phyloP scores from a whole-genome alignment of 441 rosid genomes.

The Mallotus japonicus region DNA sequence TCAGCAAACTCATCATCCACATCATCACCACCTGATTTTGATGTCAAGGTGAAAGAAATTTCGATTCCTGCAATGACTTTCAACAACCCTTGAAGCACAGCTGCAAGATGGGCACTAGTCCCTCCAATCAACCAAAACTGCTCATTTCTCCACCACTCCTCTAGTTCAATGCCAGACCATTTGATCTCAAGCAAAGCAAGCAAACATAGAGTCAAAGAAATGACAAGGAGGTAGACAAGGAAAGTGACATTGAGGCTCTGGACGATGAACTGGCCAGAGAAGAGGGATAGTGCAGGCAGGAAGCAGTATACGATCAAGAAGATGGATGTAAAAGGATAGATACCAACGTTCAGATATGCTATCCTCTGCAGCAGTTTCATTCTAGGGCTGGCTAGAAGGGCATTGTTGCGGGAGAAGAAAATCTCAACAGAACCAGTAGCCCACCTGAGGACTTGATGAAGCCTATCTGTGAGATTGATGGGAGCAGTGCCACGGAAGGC shows the following conservation, averaged over 20 bases:
- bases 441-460: slow-evolving; percentile 89
- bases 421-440: slow-evolving; percentile 95
- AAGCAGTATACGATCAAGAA: slow-evolving; percentile 90
- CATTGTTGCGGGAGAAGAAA: slow-evolving; percentile 87
- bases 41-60: slow-evolving; percentile 82
- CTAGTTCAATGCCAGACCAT: slow-evolving; percentile 92
- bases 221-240: slow-evolving; percentile 63
- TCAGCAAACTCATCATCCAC: slow-evolving; percentile 80
- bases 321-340: slow-evolving; percentile 82
- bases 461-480: slow-evolving; percentile 83
- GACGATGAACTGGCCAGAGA: slow-evolving; percentile 89
- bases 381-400: slow-evolving; percentile 70
- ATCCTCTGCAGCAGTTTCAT: slow-evolving; percentile 84
- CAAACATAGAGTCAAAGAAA: slow-evolving; percentile 59
- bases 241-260: slow-evolving; percentile 72
- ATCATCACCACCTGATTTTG: slow-evolving; percentile 85
- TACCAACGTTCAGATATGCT: slow-evolving; percentile 80
- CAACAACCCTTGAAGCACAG: slow-evolving; percentile 79
- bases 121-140: slow-evolving; percentile 94
- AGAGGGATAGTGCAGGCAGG: slow-evolving; percentile 84
- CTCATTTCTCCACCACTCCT: slow-evolving; percentile 94
- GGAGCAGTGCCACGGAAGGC: slow-evolving; percentile 94
- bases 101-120: slow-evolving; percentile 88
- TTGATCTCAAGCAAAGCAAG: slow-evolving; percentile 83
- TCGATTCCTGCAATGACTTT: slow-evolving; percentile 84